Base-by-base conservation (phyloP, 169 alveolate genomes). In the Miamiensis avidus region DNA sequence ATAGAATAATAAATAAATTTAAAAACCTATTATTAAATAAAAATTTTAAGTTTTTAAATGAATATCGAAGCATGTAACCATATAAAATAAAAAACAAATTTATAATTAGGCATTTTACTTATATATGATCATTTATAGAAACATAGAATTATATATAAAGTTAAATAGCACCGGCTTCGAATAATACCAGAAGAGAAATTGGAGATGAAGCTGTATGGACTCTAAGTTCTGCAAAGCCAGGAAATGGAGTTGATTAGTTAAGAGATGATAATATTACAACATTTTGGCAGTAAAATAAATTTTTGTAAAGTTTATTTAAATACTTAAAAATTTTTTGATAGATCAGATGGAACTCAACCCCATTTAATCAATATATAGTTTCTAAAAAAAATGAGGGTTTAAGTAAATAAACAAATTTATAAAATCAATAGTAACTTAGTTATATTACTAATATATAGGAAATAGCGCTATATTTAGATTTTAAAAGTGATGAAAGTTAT, bases 131-230 rank as follows among this genome's bases (percentile, higher is more conserved):
- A n/a, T n/a, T n/a, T 49, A 49, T 11, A 49, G 69, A 49, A 49
- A 11, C 4, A 49, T 49, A 49, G 20, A 49, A 49, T 49, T 49
- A 49, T 49, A 49, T 49, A 49, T 49, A 49, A 20, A 11, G 26
- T 49, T 11, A 49, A 11, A 49, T 20, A 4, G 49, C 87, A 30
- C 90, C 90, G 30, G 25, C 29, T 26, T 69, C 90, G 0, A 86
- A 86, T 81, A 74, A 74, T 64, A 31, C 73, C 31, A 79, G 96
- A 85, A 90, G 96, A 78, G 98, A 95, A 85, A 95, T 95, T 34
- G 98, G 98, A 26, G 97, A 95, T 82, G 90, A 92, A 65, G 98
- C 96, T 11, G 95, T 93, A 15, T 97, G 98, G 98, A 94, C 97
- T 25, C 91, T 97, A 15, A 92, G 97, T 75, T 89, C 96, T 74